Base-by-base conservation (phyloP, 2,329 filamentous ascomycete genomes). In the Mariannaea elegans region DNA sequence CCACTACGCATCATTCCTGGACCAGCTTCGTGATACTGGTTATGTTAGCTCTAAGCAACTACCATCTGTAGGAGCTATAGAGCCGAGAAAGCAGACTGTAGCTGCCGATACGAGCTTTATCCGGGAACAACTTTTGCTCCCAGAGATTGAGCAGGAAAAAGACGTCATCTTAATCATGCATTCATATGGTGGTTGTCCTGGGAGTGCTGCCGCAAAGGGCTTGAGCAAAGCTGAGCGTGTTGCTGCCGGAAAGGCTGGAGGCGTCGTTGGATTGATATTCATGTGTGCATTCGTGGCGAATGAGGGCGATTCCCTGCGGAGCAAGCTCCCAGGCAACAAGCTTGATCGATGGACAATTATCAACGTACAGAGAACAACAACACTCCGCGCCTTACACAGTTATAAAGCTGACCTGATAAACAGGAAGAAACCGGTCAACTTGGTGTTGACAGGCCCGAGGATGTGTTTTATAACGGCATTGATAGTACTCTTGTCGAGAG, bases 391-490 rank as follows among this genome's bases (percentile, higher is more conserved):
- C 18, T 31, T 1, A 18, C 8, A 9, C 24, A 27, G 24, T 27
- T 27, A 6, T 9, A 27, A 27, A 5, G 24, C 24, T 41, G 14
- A 47, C 24, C 27, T 2, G 1, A 5, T 2, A 2, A 16, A 10
- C 10, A 61, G 58, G 34, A 56, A 44, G 46, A 34, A 9, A 47
- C 39, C 4, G 46, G 44, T n/a, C 48, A 41, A 32, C 7, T 38
- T 7, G 27, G 23, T 7, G 52, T 51, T 18, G 36, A 23, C 8
- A 47, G 46, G 18, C 92, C 91, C 94, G 31, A 50, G 21, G n/a
- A 38, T 12, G 14, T 60, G 2, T 63, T 63, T 39, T 63, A 61
- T 44, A 53, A 54, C 31, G 47, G 27, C 3, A 44, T 54, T 3
- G 49, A 61, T 21, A 19, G 23, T 8, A 7, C 44, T 1, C 10